Evolutionary conservation across 139 green algal species (phyloP).

Genomic region (Coelastrella sp.): DNA sequence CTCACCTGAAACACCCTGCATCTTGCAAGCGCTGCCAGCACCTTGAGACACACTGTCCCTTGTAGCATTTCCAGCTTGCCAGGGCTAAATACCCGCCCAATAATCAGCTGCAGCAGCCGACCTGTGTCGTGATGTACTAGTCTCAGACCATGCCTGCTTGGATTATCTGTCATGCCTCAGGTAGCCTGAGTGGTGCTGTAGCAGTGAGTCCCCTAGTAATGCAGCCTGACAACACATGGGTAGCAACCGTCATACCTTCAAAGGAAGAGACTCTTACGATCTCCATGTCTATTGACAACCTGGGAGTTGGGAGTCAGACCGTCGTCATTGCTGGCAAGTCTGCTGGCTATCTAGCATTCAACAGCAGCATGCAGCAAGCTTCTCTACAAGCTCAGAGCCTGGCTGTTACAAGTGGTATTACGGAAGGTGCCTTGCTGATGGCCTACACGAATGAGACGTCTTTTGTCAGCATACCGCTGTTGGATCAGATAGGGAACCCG

Average conservation of each 20-base stretch:
- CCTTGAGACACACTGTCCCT: no score
- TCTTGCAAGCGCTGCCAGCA: no score
- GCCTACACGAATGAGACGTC: conserved; percentile 15
- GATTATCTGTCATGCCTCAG: background rate
- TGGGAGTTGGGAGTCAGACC: background rate
- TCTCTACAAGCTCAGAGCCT: background rate
- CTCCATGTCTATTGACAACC: background rate
- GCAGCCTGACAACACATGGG: conserved; percentile 13
- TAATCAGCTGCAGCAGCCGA: no score
- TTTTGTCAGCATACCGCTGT: background rate
- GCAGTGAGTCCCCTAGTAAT: background rate
- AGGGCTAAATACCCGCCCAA: no score
- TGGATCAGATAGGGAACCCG: background rate
- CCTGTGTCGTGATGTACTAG: no score
- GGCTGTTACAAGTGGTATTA: background rate
- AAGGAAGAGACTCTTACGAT: background rate
- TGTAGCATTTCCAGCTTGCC: no score
- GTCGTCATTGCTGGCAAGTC: conserved; percentile 10
- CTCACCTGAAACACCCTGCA: no score
- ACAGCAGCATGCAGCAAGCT: background rate
- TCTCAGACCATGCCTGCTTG: background rate
- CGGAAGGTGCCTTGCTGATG: background rate
- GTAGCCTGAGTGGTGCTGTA: background rate
- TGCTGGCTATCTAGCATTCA: background rate
- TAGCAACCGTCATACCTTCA: background rate